Percentiles rank a stretch among this genome's conserved stretches.
phyloP scores from a whole-genome alignment of 768 basidiomycete genomes.

The Lentinula edodes region DNA sequence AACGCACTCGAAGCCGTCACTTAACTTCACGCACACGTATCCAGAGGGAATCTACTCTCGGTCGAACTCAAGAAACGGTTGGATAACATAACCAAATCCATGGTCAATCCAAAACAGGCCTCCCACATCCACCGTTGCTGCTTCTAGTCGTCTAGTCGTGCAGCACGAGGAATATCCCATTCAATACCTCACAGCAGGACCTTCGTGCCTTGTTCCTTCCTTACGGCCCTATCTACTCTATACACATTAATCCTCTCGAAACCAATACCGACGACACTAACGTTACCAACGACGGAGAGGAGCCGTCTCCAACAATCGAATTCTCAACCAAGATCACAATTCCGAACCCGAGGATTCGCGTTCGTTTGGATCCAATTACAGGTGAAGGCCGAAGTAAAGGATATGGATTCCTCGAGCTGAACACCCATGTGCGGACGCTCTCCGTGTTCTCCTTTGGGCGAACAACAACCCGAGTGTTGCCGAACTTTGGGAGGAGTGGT shows the following conservation, averaged over 20 bases:
- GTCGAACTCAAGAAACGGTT: slow-evolving; percentile 87
- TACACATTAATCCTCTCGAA: slow-evolving; percentile 68
- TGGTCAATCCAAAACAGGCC: slow-evolving; percentile 21
- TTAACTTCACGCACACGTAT: slow-evolving; percentile 85
- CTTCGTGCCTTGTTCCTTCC: slow-evolving; percentile 82
- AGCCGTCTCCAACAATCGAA: too few relatives aligned
- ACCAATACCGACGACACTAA: slow-evolving; percentile 22
- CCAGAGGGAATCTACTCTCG: too few relatives aligned
- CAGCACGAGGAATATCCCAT: slow-evolving; percentile 86
- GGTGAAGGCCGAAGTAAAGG: too few relatives aligned
- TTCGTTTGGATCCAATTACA: too few relatives aligned
- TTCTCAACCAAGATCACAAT: too few relatives aligned
- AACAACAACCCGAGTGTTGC: slow-evolving; percentile 79
- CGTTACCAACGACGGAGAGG: not conserved
- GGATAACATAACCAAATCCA: slow-evolving; percentile 57
- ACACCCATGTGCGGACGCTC: slow-evolving; percentile 80
- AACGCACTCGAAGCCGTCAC: slow-evolving; percentile 65
- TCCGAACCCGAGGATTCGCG: too few relatives aligned
- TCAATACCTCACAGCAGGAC: slow-evolving; percentile 77
- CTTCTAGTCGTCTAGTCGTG: slow-evolving; percentile 49
- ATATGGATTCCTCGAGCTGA: too few relatives aligned
- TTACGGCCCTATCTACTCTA: slow-evolving; percentile 80
- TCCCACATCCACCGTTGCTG: not conserved
- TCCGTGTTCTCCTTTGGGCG: slow-evolving; percentile 88
- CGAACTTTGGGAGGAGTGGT: slow-evolving; percentile 72